Evolutionary conservation across 768 basidiomycete species (phyloP), one percentile per base, ranked within the genome.

Genomic region (Myochromella boudieri): DNA sequence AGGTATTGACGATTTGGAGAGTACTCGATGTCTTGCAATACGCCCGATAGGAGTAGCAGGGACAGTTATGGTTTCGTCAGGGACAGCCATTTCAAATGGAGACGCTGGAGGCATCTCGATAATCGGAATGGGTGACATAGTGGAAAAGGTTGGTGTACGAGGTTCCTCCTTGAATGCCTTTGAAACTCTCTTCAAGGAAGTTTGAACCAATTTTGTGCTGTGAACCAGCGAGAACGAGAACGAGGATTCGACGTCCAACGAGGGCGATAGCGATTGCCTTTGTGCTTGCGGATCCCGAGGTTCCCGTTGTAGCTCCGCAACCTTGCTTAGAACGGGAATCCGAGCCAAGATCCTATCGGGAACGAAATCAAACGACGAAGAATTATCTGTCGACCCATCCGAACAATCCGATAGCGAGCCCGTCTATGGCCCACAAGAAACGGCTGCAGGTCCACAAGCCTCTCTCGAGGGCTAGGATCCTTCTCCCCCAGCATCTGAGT

Each of bases 1-100:
- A 51, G 17, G 6, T 25, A 18, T 4, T 15, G 5, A 6, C 38
- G 38, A 17, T 42, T 21, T 24, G 50, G 38, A 31, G 44, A 51
- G 28, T 31, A 51, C 39, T 51, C 45, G 4, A 51, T 25, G 27
- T 51, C 49, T 26, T 51, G 37, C 6, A 44, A 15, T 4, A 14
- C 17, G n/a, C 49, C 44, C 21, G 21, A 18, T 21, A n/a, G n/a
- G n/a, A 12, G 11, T 17, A n/a, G 18, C 17, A 43, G 20, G 43
- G 12, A 6, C 37, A 18, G 12, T 15, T 9, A n/a, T 10, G 6
- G 33, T n/a, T 26, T 27, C 15, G 4, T 33, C 43, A 4, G 44
- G 27, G 25, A 18, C 20, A 14, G 21, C n/a, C 34, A 38, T 28
- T 3, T 14, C 6, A 21, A 26, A 22, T 27, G 40, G 42, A 11